These are phyloP conservation scores for Gossypium herbaceum DNA, from an alignment of 345 rosid genomes.

Conservation along the genomic window DNA sequence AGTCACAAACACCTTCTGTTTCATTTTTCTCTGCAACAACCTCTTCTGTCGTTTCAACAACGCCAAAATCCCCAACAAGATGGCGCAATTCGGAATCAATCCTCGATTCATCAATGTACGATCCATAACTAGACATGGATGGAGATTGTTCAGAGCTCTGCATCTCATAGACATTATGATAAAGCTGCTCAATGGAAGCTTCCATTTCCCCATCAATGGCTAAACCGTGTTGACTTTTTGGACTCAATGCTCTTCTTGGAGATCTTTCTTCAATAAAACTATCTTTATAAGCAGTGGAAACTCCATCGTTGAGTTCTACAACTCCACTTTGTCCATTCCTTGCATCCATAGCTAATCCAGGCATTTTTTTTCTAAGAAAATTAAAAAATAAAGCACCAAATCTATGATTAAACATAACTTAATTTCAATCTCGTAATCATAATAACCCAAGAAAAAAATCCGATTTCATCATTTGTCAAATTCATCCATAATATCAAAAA, in stretches of 20 bases:
- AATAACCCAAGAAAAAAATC: not conserved
- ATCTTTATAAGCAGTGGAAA: slow-evolving; percentile 28
- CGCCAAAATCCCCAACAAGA: slow-evolving; percentile 5
- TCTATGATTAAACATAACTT: not conserved
- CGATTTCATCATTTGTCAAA: not conserved
- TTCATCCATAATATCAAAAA: not conserved
- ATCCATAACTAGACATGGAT: slow-evolving; percentile 62
- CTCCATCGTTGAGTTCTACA: slow-evolving; percentile 20
- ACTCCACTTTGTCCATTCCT: slow-evolving; percentile 22
- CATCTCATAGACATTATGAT: slow-evolving; percentile 83
- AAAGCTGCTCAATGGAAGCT: slow-evolving; percentile 75
- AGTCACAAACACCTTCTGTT: slow-evolving; percentile 31
- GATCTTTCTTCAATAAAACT: slow-evolving; percentile 30
- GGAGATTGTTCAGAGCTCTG: slow-evolving; percentile 88
- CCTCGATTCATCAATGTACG: slow-evolving; percentile 62
- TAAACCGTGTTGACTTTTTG: slow-evolving; percentile 36
- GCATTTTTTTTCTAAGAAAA: slow-evolving; percentile 20
- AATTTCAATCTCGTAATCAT: not conserved
- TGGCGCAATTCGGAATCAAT: not conserved
- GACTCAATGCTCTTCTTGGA: slow-evolving; percentile 46
- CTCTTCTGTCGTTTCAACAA: slow-evolving; percentile 50
- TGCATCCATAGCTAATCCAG: slow-evolving; percentile 42
- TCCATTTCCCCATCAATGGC: slow-evolving; percentile 48
- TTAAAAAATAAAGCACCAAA: not conserved
- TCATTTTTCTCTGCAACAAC: slow-evolving; percentile 40